Evolutionary conservation across 805 yeast species (phyloP), one percentile per base, ranked within the genome.

Genomic region (Kodamaea kaohsiungensis): DNA sequence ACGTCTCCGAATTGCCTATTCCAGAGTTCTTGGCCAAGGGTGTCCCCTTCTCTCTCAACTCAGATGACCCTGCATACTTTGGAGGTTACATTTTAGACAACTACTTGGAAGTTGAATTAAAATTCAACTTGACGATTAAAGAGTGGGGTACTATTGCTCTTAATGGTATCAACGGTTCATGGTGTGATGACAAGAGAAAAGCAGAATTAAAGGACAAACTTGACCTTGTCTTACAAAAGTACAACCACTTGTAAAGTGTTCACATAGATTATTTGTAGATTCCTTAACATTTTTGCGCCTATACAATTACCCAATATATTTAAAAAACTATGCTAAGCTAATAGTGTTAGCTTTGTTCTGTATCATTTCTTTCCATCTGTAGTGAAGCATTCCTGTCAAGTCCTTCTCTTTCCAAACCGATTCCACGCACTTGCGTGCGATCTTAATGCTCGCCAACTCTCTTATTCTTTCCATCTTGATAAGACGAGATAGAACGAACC

Each of bases 31-130:
- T 89, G 49, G 88, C 86, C 7, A 73, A 76, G 30, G 77, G 80
- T 57, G 87, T 88, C 18, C 86, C 90, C 25, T 86, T 89, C 68
- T 85, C 91, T 43, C 76, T 89, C 66, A 89, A 89, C 69, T 84
- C 89, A 2, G 91, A 86, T 65, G 91, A 86, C 65, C 91, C 91
- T 40, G 89, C 59, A 3, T 54, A 56, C 52, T 53, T 53, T 51
- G 59, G 59, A 17, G 57, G 57, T 15, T 54, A 53, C 50, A 56
- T 88, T 59, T 72, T 89, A 59, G 93, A 89, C 65, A 89, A 88
- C 69, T 89, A 88, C 68, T 65, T 80, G 30, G 81, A 80, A 38
- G 89, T 88, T 27, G 88, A 88, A 57, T 75, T 81, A 52, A 76
- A 80, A 58, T 89, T 89, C 68, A 84, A 85, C 4, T 85, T 89